A percentile compares a stretch with the other conserved stretches of the same genome.
Conservation (phyloP, 345 rosid genomes). For the Syzygium grande region DNA sequence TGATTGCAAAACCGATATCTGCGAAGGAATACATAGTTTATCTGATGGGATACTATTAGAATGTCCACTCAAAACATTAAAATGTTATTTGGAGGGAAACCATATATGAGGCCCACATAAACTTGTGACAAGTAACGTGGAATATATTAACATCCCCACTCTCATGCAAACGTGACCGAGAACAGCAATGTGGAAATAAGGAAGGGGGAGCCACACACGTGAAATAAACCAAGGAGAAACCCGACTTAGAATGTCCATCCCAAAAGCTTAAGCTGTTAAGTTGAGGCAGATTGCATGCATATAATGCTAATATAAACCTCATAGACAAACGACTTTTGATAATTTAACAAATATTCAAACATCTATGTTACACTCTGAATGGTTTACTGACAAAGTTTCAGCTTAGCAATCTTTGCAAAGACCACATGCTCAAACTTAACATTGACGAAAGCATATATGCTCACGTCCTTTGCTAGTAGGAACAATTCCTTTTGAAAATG, state of each 20-base stretch:
- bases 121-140: background rate
- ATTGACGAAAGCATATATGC: background rate
- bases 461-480: background rate
- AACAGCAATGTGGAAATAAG: background rate
- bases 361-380: background rate
- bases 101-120: background rate
- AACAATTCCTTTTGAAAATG: background rate
- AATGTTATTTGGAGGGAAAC: background rate
- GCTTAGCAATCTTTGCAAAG: background rate
- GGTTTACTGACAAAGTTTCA: background rate
- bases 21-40: background rate
- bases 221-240: background rate
- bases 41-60: background rate
- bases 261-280: background rate
- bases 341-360: background rate
- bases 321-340: background rate
- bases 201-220: background rate
- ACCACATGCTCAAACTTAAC: background rate
- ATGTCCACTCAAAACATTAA: background rate
- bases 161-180: background rate
- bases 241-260: background rate
- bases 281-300: background rate
- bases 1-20: conserved; percentile 52
- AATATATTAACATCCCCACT: background rate
- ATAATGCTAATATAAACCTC: background rate